Evolutionary conservation across 129 eudicot genomes (phyloP), one percentile per base, ranked within the genome.

Genomic region (Saposhnikovia divaricata): DNA sequence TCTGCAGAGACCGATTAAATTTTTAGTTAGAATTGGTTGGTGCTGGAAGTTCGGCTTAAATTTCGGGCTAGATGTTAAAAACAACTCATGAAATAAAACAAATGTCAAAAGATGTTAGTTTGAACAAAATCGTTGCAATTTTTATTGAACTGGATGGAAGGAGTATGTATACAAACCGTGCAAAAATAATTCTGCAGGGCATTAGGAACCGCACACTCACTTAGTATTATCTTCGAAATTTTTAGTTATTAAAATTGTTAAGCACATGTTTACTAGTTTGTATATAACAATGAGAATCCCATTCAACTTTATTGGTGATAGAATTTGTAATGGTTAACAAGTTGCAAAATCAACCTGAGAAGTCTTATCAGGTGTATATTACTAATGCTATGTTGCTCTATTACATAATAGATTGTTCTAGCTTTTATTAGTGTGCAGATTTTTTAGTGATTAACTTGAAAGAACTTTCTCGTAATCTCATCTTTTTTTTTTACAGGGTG

Each of bases 401-500:
- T 7, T 28, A 68, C 19, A 28, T 25, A 3, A 28, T 12, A 28
- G 72, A 66, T 66, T 38, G 34, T 6, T 18, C 40, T 6, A 31
- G 40, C 14, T 66, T 66, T 28, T 66, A 5, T 12, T 11, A 28
- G 18, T 28, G 19, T 28, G 19, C 40, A 14, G 42, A 31, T 68
- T 3, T 68, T 2, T 68, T 31, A 31, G 2, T 31, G 2, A 6
- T 68, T 31, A 40, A 31, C 40, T 31, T 68, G 73, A 31, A 31
- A 16, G 34, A 23, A 68, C 72, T 28, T 31, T 31, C 21, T 15
- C 21, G 6, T 28, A 15, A 31, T 34, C 23, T 31, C 16, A 15
- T 45, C 23, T 74, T 8, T 0, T 68, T 31, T 48, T 45, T 72
- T 76, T 59, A 77, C 89, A 95, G 99, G 97, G 74, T 95, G 97